phyloP scores from a whole-genome alignment of 352 stramenopile genomes.

The Aphanomyces euteiches region DNA sequence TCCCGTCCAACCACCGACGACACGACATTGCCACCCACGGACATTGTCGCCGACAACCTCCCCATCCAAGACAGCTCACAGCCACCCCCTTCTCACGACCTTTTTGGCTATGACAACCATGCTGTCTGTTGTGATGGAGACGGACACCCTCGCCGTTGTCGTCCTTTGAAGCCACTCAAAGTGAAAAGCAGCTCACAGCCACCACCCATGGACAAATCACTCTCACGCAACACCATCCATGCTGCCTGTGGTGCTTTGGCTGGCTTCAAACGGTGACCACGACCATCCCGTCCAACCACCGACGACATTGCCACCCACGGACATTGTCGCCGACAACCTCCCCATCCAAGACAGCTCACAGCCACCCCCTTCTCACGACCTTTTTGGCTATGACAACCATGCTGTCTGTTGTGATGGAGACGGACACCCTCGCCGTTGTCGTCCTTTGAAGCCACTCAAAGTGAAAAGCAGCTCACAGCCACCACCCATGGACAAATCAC shows the following conservation, averaged over 20 bases:
- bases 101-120: too few relatives aligned
- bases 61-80: too few relatives aligned
- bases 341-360: conserved; percentile 5
- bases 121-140: too few relatives aligned
- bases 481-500: neutral
- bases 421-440: neutral
- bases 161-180: neutral
- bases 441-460: neutral
- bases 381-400: neutral
- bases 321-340: neutral
- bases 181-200: neutral
- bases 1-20: too few relatives aligned
- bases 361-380: neutral
- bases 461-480: neutral
- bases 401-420: conserved; percentile 5
- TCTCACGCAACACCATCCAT: neutral
- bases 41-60: too few relatives aligned
- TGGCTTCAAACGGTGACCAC: conserved; percentile 1
- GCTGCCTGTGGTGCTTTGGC: conserved; percentile 5
- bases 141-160: neutral
- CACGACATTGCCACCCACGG: too few relatives aligned
- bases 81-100: too few relatives aligned
- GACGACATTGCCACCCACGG: too few relatives aligned
- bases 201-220: neutral
- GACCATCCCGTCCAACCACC: neutral